These are phyloP conservation scores for Cercospora berteroae DNA, from an alignment of 2,329 filamentous ascomycete genomes.

Conservation along the genomic window DNA sequence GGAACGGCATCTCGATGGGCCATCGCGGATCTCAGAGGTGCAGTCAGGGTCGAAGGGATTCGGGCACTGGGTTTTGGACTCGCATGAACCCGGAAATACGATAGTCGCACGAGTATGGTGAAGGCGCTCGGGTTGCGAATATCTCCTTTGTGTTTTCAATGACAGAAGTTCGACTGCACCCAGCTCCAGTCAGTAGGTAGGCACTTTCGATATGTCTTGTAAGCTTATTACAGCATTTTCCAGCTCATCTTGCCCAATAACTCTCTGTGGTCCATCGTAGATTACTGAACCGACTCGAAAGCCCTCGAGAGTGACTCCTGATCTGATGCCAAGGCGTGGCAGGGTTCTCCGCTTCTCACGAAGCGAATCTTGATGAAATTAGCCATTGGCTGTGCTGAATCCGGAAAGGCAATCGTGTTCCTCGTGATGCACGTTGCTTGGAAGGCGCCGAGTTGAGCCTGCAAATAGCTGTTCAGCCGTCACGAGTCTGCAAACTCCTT, in stretches of 20 bases:
- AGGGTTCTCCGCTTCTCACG: background rate
- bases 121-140: background rate
- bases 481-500: background rate
- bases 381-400: background rate
- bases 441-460: background rate
- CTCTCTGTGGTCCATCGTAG: background rate
- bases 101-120: background rate
- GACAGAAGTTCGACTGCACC: background rate
- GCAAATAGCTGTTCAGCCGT: background rate
- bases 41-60: background rate
- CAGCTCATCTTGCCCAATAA: background rate
- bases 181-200: background rate
- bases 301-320: background rate
- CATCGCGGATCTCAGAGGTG: background rate
- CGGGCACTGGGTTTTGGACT: background rate
- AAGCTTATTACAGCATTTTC: background rate
- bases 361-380: background rate
- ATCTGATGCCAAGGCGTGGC: background rate
- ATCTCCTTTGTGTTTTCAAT: background rate
- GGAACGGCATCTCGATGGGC: background rate
- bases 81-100: background rate
- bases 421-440: background rate
- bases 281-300: background rate
- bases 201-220: background rate
- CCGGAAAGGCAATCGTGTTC: background rate